These are phyloP conservation scores for Sordariomycetes sp. DNA, from an alignment of 2,329 filamentous ascomycete genomes.

Conservation along the genomic window DNA sequence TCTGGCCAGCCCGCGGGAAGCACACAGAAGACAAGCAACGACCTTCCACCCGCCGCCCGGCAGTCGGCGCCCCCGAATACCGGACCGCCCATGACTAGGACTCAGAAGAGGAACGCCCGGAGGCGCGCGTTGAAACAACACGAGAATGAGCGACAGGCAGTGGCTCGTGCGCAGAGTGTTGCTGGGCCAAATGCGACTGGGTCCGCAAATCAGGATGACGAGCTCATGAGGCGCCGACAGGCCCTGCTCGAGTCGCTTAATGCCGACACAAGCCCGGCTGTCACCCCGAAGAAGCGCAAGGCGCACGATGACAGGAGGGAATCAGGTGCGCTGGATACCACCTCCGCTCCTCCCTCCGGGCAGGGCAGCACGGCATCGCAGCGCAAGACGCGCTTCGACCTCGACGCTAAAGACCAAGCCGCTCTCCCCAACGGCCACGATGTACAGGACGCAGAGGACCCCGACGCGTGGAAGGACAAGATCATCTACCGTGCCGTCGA, in stretches of 20 bases:
- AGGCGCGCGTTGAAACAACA: conserved; percentile 17
- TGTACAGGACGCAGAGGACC: conserved; percentile 24
- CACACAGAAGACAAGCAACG: no score
- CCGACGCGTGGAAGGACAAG: conserved; percentile 59
- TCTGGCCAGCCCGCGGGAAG: no score
- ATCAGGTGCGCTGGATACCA: neutral
- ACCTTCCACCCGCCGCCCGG: no score
- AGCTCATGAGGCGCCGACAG: conserved; percentile 24
- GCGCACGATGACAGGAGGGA: neutral
- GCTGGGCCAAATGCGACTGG: neutral
- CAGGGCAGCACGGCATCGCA: neutral
- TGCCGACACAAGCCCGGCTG: neutral
- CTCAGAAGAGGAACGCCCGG: conserved; percentile 37
- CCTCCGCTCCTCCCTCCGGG: neutral
- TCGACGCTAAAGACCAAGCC: conserved; percentile 38
- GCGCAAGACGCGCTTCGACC: conserved; percentile 16
- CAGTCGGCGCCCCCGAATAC: neutral
- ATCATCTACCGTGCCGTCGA: conserved; percentile 71
- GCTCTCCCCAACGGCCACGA: conserved; percentile 6
- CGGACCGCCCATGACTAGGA: conserved; percentile 17
- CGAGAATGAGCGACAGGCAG: neutral
- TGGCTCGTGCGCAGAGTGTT: neutral
- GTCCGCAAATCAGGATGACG: conserved; percentile 8
- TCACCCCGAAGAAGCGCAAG: neutral
- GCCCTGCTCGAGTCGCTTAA: conserved; percentile 20